A percentile compares a stretch with the other conserved stretches of the same genome.
phyloP scores from a whole-genome alignment of 2,329 filamentous ascomycete species.

The Botrytis byssoidea region DNA sequence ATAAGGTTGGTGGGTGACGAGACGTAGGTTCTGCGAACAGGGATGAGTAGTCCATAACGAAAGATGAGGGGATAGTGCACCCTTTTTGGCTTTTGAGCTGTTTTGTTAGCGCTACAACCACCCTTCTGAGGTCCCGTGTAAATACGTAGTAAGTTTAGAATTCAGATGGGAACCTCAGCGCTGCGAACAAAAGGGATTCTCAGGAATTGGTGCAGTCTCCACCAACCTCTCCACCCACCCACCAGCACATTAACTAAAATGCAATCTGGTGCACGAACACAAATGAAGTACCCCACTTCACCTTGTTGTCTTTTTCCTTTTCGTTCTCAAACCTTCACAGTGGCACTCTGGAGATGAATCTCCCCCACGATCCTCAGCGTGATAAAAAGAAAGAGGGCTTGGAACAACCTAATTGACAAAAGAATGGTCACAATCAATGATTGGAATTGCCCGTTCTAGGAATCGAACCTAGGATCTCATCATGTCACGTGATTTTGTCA shows the following conservation, averaged over 20 bases:
- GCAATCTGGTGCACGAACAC: background rate
- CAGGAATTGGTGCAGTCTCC: background rate
- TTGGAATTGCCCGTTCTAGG: background rate
- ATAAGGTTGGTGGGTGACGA: background rate
- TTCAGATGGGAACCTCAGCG: background rate
- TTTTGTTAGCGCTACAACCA: background rate
- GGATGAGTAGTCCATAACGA: background rate
- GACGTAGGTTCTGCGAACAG: background rate
- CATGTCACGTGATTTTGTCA: background rate
- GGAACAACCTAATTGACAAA: background rate
- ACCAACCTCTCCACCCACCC: background rate
- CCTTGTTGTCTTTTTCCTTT: background rate
- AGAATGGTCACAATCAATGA: fast-evolving
- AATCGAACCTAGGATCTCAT: constrained; percentile 18
- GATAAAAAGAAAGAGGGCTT: background rate
- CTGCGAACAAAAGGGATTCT: background rate
- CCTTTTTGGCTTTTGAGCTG: background rate
- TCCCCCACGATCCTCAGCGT: background rate
- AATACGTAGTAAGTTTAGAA: background rate
- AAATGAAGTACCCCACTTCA: background rate
- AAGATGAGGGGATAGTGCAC: background rate
- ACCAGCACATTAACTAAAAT: background rate
- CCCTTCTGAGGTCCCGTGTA: background rate
- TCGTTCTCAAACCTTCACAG: background rate
- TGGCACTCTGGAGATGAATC: background rate